phyloP scores from a whole-genome alignment of 2,329 filamentous ascomycete species.

The Calycina marina region DNA sequence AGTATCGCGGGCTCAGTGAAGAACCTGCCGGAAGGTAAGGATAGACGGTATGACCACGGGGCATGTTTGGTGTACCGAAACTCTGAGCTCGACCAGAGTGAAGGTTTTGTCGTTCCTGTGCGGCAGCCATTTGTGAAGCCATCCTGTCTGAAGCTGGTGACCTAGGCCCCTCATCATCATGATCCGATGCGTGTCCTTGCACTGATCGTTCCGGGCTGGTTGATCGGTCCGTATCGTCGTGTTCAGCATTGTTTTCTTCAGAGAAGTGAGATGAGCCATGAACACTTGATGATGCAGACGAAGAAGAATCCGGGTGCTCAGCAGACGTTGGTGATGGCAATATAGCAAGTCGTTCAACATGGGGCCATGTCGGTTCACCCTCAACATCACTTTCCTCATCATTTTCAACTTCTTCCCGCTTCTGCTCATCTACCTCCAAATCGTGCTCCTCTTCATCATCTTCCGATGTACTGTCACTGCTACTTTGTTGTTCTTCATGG shows the following conservation, averaged over 20 bases:
- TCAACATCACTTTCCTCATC: conserved; percentile 4
- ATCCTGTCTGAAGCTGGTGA: conserved; percentile 18
- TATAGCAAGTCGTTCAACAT: conserved; percentile 1
- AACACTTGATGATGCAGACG: conserved; percentile 19
- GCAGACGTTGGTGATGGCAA: conserved; percentile 11
- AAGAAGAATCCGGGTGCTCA: conserved; percentile 20
- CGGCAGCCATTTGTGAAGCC: conserved; percentile 19
- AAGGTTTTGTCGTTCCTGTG: conserved; percentile 18
- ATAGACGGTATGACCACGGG: conserved; percentile 22
- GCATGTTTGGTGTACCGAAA: conserved; percentile 25
- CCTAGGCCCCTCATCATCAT: conserved; percentile 5
- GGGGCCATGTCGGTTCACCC: conserved; percentile 8
- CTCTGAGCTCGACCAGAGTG: conserved; percentile 12
- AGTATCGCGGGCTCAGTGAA: conserved; percentile 25
- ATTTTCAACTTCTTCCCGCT: conserved; percentile 2
- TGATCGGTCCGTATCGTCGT: conserved; percentile 29
- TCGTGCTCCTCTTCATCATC: conserved; percentile 3
- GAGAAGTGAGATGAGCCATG: conserved; percentile 23
- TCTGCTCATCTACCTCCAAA: conserved; percentile 2
- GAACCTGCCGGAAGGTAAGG: conserved; percentile 20
- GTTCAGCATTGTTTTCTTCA: conserved; percentile 22
- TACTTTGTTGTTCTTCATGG: background rate
- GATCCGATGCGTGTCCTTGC: conserved; percentile 15
- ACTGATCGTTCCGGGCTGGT: conserved; percentile 30
- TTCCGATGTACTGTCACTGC: conserved; percentile 2